Evolutionary conservation across 345 rosid species (phyloP).

Genomic region (Dipteronia sinensis): DNA sequence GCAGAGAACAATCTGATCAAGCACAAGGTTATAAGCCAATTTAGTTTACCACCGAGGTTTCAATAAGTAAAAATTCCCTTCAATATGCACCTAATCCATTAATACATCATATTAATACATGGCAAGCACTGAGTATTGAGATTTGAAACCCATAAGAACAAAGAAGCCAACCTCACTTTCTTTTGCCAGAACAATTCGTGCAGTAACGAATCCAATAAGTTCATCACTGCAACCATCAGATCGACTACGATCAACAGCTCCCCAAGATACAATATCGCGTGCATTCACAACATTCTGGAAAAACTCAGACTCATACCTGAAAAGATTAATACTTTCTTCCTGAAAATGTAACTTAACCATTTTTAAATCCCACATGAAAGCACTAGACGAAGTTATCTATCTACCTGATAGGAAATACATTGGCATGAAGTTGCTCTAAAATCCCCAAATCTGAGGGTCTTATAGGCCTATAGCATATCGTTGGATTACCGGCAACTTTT

Average conservation of each 20-base stretch:
- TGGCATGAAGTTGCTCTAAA: constrained; percentile 71
- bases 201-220: constrained; percentile 94
- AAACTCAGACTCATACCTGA: constrained; percentile 93
- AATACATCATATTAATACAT: constrained; percentile 5
- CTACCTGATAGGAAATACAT: constrained; percentile 86
- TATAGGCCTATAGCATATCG: constrained; percentile 71
- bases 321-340: constrained; percentile 26
- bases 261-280: constrained; percentile 86
- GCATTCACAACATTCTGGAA: constrained; percentile 86
- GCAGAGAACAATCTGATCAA: neutral
- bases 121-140: constrained; percentile 8
- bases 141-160: constrained; percentile 17
- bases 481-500: constrained; percentile 47
- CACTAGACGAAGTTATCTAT: neutral
- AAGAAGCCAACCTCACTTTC: constrained; percentile 78
- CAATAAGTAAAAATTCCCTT: neutral
- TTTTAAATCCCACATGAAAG: constrained; percentile 18
- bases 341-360: constrained; percentile 15
- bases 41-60: neutral
- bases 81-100: too few species aligned
- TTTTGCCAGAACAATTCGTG: constrained; percentile 65
- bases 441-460: constrained; percentile 73
- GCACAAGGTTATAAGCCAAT: neutral
- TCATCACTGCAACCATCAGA: constrained; percentile 70
- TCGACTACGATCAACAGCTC: constrained; percentile 81